Conservation (phyloP, 495 filamentous ascomycete species). For the Penicillium fimorum region DNA sequence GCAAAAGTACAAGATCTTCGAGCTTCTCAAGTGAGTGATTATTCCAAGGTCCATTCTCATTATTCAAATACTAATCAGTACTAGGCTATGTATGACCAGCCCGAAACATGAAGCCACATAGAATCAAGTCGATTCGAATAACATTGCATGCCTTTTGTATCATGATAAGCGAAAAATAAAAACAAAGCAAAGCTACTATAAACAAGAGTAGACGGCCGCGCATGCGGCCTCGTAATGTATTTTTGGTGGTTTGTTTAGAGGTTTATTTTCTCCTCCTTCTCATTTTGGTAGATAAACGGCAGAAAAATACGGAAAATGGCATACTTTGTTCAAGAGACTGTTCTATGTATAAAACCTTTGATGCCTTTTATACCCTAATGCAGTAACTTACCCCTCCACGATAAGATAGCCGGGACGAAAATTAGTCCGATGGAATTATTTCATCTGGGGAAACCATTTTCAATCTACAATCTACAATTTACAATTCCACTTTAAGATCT, state of each 20-base stretch:
- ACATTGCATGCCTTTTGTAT: neutral
- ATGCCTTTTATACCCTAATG: slow-evolving; percentile 7
- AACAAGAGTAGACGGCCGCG: neutral
- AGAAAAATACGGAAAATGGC: too few relatives aligned
- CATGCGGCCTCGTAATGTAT: too few relatives aligned
- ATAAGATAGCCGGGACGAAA: slow-evolving; percentile 28
- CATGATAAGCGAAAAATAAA: neutral
- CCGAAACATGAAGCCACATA: neutral
- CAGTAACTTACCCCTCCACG: slow-evolving; percentile 10
- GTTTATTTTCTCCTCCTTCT: too few relatives aligned
- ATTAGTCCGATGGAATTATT: slow-evolving; percentile 21
- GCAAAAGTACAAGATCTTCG: slow-evolving; percentile 69
- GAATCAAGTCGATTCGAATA: neutral
- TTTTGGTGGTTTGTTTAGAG: too few relatives aligned
- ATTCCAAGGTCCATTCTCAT: neutral
- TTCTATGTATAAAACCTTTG: too few relatives aligned
- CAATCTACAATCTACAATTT: slow-evolving; percentile 7
- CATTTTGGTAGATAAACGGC: too few relatives aligned
- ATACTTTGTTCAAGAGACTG: too few relatives aligned
- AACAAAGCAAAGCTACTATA: neutral
- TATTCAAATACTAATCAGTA: slow-evolving; percentile 1
- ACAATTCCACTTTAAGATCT: neutral
- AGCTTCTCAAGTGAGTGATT: slow-evolving; percentile 65
- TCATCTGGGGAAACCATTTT: slow-evolving; percentile 14
- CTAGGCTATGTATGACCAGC: slow-evolving; percentile 8